Evolutionary conservation across 108 stramenopile species (phyloP), one percentile per base, ranked within the genome.

Genomic region (Cyclotella cryptica): DNA sequence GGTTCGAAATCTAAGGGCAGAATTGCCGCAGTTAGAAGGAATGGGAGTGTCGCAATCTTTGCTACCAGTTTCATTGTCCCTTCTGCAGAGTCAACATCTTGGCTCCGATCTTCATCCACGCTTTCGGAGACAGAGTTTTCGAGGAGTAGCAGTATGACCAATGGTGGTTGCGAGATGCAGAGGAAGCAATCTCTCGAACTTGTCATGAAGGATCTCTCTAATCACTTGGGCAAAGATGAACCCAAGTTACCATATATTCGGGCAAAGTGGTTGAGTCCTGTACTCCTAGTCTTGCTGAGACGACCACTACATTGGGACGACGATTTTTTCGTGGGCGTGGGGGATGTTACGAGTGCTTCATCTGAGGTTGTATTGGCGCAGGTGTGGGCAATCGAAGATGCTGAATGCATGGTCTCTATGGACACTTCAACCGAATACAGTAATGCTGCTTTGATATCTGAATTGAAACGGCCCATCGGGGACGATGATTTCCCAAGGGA

Each of bases 1-100:
- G 80, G 80, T 13, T 81, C 80, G 30, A 24, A 49, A 58, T 71
- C 80, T 40, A 66, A 65, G 18, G 80, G 80, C 14, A 68, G 80
- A 42, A 59, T 81, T 45, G 30, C 74, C 45, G 22, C 67, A 14
- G 68, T 81, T 26, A 57, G 54, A 46, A 42, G 69, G 42, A 66
- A 82, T 72, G 81, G 81, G 42, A 72, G 71, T 72, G 71, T 72
- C 27, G 43, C 46, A 30, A 65, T 82, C 21, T 82, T 60, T 49
- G 47, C 49, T 17, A 72, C 75, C 29, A 46, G 24, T 24, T 82
- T 82, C 67, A 39, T 35, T 1, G 27, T 22, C 22, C 41, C 70
- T 19, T 53, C 29, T n/a, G 10, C 18, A 42, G 65, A 27, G 27
- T 22, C 22, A 15, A 22, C 57, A 27, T 3, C 3, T 27, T 28